Conservation (phyloP, 441 rosid species). For the Aquilaria agallochum region DNA sequence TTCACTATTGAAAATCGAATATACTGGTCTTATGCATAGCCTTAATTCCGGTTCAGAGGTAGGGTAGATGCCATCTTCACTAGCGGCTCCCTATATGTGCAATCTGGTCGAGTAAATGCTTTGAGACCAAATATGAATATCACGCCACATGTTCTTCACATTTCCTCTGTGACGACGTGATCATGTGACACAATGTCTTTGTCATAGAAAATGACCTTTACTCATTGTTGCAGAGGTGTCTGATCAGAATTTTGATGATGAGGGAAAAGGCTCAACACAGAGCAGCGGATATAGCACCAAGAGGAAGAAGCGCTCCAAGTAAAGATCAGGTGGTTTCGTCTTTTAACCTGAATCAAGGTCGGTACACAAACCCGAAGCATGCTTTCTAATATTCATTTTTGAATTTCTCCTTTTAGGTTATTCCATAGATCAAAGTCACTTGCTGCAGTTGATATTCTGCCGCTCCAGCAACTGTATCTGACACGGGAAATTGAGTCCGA, state of each 20-base stretch:
- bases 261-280: conserved; percentile 21
- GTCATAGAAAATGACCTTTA: not conserved
- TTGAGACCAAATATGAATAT: too few relatives aligned
- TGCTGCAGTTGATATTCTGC: not conserved
- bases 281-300: conserved; percentile 25
- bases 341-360: not conserved
- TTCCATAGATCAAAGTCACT: conserved; percentile 19
- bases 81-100: too few relatives aligned
- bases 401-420: conserved; percentile 23
- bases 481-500: too few relatives aligned
- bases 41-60: too few relatives aligned
- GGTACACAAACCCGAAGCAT: not conserved
- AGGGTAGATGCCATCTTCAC: too few relatives aligned
- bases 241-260: conserved; percentile 43
- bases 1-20: too few relatives aligned
- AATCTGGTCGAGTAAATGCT: too few relatives aligned
- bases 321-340: conserved; percentile 28
- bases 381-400: not conserved
- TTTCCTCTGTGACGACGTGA: too few relatives aligned
- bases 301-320: conserved; percentile 23
- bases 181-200: too few relatives aligned
- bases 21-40: too few relatives aligned
- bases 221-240: conserved; percentile 31
- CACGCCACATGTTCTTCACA: too few relatives aligned
- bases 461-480: too few relatives aligned